Base-by-base conservation (phyloP, 768 basidiomycete genomes). In the Lepiota venenata region DNA sequence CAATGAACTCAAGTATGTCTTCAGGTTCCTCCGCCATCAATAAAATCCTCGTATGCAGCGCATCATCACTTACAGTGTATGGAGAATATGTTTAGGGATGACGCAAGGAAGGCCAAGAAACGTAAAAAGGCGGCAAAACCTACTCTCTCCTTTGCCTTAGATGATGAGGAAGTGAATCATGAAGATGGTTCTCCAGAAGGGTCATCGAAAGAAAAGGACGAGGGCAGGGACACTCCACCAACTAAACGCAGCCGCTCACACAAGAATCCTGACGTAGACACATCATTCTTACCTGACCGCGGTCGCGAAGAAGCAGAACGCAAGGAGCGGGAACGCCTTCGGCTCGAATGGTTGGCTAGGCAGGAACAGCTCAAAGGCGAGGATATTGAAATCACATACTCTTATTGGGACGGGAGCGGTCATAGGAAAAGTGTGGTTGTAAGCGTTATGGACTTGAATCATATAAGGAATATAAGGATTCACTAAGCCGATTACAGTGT, bases 391-490 rank as follows among this genome's bases (percentile, higher is more conserved):
- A 80, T 99, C 52, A 87, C 87, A 0, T 99, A 98, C 65, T 97
- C 93, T 0, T 99, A 87, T 68, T 99, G 97, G 97, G 97, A 99
- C 67, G 97, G 97, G 10, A 93, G 89, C 63, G 97, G 97, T 0
- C 97, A 98, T 71, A 77, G 97, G 49, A 97, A 95, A 73, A 87
- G 84, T 47, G 95, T 96, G 14, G 78, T 74, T 63, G 96, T 96
- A 63, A 70, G 91, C 77, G 21, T 50, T 32, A 47, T 25, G 41
- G 2, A 47, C 4, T n/a, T 45, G 37, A 22, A 18, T 2, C n/a
- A 27, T 37, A 46, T 6, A n/a, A n/a, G n/a, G n/a, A n/a, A n/a
- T n/a, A n/a, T n/a, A n/a, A n/a, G n/a, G n/a, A 27, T 1, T 21
- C 15, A 53, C 42, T n/a, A 42, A 8, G 16, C 55, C 20, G 37